phyloP scores from a whole-genome alignment of 495 filamentous ascomycete species.

The Aspergillus olivimuriae region DNA sequence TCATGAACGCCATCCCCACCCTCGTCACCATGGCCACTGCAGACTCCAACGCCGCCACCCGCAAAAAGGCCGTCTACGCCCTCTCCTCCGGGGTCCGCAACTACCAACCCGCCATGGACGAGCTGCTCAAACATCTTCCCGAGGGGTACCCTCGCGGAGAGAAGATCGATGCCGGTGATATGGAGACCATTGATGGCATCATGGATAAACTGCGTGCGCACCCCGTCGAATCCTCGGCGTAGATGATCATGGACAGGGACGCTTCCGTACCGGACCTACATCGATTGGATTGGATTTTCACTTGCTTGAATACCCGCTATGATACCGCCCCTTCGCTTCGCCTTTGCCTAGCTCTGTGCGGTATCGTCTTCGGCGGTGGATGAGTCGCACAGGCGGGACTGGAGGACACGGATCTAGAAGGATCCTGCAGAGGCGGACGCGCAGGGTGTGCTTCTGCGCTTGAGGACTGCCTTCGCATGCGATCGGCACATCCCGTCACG shows the following conservation, averaged over 20 bases:
- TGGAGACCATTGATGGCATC: conserved; percentile 73
- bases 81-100: conserved; percentile 80
- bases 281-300: no score
- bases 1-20: conserved; percentile 60
- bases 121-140: conserved; percentile 53
- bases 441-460: no score
- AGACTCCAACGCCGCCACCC: conserved; percentile 55
- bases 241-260: conserved; percentile 10
- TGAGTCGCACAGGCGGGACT: no score
- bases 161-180: conserved; percentile 68
- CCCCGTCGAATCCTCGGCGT: conserved; percentile 23
- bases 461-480: no score
- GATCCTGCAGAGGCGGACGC: no score
- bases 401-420: no score
- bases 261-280: no score
- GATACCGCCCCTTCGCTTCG: no score
- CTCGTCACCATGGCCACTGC: conserved; percentile 59
- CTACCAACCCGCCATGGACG: conserved; percentile 69
- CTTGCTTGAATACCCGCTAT: no score
- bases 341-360: no score
- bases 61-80: conserved; percentile 83
- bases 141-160: conserved; percentile 51
- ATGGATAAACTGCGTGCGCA: conserved; percentile 61
- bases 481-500: no score
- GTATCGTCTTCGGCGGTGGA: no score